These are phyloP conservation scores for Exophiala sideris DNA, from an alignment of 2,329 filamentous ascomycete genomes.

Conservation along the genomic window DNA sequence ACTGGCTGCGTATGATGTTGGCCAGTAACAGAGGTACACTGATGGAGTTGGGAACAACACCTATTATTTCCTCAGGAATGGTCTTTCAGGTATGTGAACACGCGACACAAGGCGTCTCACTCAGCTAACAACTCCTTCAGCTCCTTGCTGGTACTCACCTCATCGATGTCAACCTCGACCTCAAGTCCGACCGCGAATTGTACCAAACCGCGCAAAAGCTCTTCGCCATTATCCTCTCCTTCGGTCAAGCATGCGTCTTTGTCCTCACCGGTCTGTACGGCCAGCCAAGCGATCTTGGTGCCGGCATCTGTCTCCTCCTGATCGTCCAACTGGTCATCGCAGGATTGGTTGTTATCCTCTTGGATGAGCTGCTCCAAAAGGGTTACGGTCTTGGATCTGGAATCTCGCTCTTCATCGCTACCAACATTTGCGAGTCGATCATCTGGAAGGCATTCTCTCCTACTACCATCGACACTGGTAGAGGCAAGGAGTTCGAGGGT, in stretches of 20 bases:
- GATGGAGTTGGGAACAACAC: slow-evolving; percentile 96
- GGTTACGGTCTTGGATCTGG: slow-evolving; percentile 97
- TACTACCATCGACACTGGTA: slow-evolving; percentile 97
- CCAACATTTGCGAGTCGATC: slow-evolving; percentile 99
- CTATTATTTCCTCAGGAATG: slow-evolving; percentile 99
- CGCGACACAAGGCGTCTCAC: background rate
- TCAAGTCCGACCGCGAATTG: slow-evolving; percentile 98
- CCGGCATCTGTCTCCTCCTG: slow-evolving; percentile 95
- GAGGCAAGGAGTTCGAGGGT: slow-evolving; percentile 98
- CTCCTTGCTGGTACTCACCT: slow-evolving; percentile 98
- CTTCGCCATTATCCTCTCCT: slow-evolving; percentile 94
- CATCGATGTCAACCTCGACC: slow-evolving; percentile 99
- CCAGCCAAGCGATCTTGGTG: slow-evolving; percentile 91
- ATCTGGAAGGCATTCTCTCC: slow-evolving; percentile 99
- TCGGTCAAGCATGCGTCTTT: slow-evolving; percentile 96
- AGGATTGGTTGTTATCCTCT: slow-evolving; percentile 96
- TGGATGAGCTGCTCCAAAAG: slow-evolving; percentile 98
- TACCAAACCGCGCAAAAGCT: slow-evolving; percentile 99
- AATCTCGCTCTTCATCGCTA: slow-evolving; percentile 99
- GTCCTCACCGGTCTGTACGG: slow-evolving; percentile 98
- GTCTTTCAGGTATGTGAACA: slow-evolving; percentile 74
- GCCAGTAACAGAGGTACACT: slow-evolving; percentile 95
- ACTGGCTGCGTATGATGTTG: slow-evolving; percentile 99
- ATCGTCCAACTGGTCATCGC: slow-evolving; percentile 97
- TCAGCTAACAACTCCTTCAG: slow-evolving; percentile 35